Percentiles rank a stretch among this genome's conserved stretches.
Conservation (phyloP, 2,329 filamentous ascomycete species). For the Fusarium oligoseptatum region DNA sequence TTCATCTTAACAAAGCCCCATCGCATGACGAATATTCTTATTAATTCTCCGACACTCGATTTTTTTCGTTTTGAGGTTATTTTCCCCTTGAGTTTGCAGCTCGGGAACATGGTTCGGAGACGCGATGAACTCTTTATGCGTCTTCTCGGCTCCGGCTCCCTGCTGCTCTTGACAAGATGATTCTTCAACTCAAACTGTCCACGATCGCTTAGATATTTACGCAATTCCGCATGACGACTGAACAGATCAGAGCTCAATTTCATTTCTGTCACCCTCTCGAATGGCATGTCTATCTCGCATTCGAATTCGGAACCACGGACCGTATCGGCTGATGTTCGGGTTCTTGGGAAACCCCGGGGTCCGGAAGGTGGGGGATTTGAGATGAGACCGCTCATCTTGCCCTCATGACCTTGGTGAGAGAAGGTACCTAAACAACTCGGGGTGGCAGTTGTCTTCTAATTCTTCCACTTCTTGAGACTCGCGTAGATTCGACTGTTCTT, state of each 20-base stretch:
- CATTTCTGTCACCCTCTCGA: background rate
- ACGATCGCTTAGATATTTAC: background rate
- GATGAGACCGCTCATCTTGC: conserved; percentile 14
- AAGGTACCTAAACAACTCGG: background rate
- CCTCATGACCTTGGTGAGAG: conserved; percentile 28
- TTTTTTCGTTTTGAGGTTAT: background rate
- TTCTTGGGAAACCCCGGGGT: conserved; percentile 19
- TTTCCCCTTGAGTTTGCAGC: background rate
- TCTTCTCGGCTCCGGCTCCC: background rate
- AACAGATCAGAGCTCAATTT: conserved; percentile 3
- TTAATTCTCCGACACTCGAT: background rate
- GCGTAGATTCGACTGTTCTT: background rate
- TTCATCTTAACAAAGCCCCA: conserved; percentile 26
- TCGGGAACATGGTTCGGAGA: background rate
- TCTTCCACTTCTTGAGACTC: background rate
- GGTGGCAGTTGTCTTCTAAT: background rate
- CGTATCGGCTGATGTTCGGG: conserved; percentile 43
- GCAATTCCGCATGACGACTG: background rate
- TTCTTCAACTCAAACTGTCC: background rate
- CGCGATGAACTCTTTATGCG: background rate
- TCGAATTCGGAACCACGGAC: conserved; percentile 27
- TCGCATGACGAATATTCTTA: conserved; percentile 35
- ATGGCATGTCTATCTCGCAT: background rate
- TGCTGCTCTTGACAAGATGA: background rate
- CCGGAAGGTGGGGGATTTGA: conserved; percentile 31